Evolutionary conservation across 2,329 filamentous ascomycete genomes (phyloP).

Genomic region (Ophiostoma quercus): DNA sequence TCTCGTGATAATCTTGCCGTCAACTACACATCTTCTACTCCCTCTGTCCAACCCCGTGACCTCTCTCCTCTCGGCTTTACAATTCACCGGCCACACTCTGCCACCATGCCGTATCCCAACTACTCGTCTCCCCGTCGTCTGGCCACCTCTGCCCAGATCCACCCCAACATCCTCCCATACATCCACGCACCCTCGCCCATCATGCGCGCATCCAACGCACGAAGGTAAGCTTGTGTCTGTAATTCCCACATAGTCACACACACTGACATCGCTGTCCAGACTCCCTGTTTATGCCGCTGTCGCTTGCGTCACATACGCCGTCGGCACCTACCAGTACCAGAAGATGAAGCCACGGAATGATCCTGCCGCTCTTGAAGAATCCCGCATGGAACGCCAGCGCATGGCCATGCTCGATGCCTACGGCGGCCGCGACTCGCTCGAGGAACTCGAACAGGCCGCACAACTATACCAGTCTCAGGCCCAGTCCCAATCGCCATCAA

Average conservation of each 20-base stretch:
- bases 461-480: conserved; percentile 29
- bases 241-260: not conserved
- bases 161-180: conserved; percentile 34
- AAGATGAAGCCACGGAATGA: not conserved
- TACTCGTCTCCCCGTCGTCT: conserved; percentile 21
- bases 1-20: not conserved
- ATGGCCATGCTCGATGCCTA: conserved; percentile 32
- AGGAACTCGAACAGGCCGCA: conserved; percentile 33
- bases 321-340: conserved; percentile 17
- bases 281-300: conserved; percentile 20
- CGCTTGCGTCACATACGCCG: conserved; percentile 23
- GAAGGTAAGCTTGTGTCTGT: conserved; percentile 18
- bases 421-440: conserved; percentile 32
- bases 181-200: conserved; percentile 28
- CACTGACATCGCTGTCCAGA: conserved; percentile 17
- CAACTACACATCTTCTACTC: not conserved
- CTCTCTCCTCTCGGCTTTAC: not conserved
- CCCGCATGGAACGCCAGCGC: conserved; percentile 11
- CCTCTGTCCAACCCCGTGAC: not conserved
- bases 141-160: conserved; percentile 31
- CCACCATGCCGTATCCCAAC: conserved; percentile 13
- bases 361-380: conserved; percentile 18
- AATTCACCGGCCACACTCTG: not conserved
- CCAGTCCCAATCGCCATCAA: conserved; percentile 18
- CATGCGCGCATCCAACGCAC: conserved; percentile 10